Conservation (phyloP, 192 early-diverging fungal species). For the Linnemannia exigua region DNA sequence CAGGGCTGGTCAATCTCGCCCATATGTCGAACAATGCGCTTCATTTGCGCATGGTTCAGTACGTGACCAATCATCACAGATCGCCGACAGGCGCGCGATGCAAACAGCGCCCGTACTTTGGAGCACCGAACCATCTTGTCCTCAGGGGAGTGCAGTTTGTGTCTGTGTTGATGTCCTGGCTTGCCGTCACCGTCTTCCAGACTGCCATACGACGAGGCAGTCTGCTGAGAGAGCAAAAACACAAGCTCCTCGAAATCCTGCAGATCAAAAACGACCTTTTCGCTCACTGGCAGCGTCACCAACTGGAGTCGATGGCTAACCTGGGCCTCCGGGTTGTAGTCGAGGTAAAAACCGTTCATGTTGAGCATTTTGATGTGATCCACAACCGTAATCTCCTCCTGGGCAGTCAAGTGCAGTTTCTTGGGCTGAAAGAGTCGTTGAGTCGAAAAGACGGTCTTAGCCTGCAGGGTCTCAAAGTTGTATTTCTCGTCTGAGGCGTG, state of each 20-base stretch:
- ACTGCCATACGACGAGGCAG: conserved; percentile 4
- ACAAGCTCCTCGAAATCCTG: conserved; percentile 85
- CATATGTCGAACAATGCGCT: conserved; percentile 84
- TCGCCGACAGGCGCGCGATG: conserved; percentile 91
- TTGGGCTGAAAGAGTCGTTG: conserved; percentile 80
- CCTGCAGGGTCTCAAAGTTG: conserved; percentile 91
- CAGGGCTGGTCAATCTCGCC: conserved; percentile 93
- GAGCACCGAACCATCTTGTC: conserved; percentile 77
- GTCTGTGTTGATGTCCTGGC: conserved; percentile 34
- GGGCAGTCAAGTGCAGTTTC: conserved; percentile 76
- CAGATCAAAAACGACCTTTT: conserved; percentile 80
- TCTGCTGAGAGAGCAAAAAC: conserved; percentile 59
- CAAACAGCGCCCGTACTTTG: conserved; percentile 81
- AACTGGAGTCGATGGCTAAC: conserved; percentile 77
- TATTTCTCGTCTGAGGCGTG: conserved; percentile 98
- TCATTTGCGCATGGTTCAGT: conserved; percentile 80
- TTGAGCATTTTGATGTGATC: conserved; percentile 79
- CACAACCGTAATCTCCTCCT: conserved; percentile 84
- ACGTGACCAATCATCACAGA: conserved; percentile 94
- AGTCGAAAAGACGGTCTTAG: conserved; percentile 69
- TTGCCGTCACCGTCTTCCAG: conserved; percentile 34
- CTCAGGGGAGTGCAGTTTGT: conserved; percentile 35
- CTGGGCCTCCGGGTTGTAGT: conserved; percentile 67
- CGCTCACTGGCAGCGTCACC: conserved; percentile 81
- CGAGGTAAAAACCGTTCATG: conserved; percentile 87